These are phyloP conservation scores for Triticum turgidum DNA, from an alignment of 176 grass and related monocot species.

Conservation along the genomic window DNA sequence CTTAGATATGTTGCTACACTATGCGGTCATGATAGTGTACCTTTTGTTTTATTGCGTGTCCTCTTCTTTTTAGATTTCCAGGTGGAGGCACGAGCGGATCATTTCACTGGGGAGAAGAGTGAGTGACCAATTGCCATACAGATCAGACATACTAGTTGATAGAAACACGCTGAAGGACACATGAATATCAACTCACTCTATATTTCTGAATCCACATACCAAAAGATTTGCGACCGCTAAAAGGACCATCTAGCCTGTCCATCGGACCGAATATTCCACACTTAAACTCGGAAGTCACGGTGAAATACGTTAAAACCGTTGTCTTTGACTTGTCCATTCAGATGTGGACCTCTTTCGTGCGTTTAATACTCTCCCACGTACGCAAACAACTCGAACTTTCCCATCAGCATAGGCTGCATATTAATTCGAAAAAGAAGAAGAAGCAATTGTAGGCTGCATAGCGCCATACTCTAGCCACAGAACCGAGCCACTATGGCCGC, in stretches of 20 bases:
- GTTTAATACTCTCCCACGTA: not conserved
- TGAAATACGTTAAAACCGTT: not conserved
- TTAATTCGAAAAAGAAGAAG: no score
- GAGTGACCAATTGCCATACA: not conserved
- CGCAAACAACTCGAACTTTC: constrained; percentile 20
- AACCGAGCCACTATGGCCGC: not conserved
- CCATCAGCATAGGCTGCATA: not conserved
- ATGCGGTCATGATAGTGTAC: not conserved
- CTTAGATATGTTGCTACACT: not conserved
- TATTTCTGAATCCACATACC: not conserved
- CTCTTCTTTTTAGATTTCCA: not conserved
- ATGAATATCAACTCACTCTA: not conserved
- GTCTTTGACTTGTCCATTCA: not conserved
- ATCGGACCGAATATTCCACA: not conserved
- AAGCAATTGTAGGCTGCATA: not conserved
- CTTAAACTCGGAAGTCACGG: not conserved
- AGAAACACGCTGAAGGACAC: no score
- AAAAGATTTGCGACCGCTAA: not conserved
- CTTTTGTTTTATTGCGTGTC: not conserved
- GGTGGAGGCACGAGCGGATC: not conserved
- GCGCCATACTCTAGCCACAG: not conserved
- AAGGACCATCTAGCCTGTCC: not conserved
- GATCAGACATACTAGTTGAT: no score
- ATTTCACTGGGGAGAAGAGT: not conserved
- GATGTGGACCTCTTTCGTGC: not conserved